Percentiles rank a stretch among this genome's conserved stretches.
Conservation (phyloP, 805 yeast genomes). For the Starmerella asiatica region DNA sequence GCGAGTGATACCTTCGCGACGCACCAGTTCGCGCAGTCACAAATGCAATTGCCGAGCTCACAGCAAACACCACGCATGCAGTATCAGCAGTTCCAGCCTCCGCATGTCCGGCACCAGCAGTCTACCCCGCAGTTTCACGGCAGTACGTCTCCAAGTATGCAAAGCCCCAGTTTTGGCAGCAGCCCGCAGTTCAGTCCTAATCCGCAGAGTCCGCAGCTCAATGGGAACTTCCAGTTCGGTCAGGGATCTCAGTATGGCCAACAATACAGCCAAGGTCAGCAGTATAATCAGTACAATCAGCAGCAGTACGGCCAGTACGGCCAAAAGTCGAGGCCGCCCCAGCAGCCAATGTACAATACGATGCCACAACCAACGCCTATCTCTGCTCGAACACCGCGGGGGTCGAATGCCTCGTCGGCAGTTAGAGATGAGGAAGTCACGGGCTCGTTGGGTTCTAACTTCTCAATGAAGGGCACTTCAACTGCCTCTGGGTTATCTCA, state of each 20-base stretch:
- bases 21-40: not conserved
- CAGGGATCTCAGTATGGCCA: not conserved
- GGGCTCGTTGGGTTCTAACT: constrained; percentile 10
- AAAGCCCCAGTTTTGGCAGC: not conserved
- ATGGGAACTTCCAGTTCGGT: not conserved
- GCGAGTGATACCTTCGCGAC: not conserved
- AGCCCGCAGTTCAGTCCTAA: not conserved
- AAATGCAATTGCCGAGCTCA: too few species aligned
- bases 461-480: constrained; percentile 3
- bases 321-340: too few species aligned
- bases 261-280: not conserved
- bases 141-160: not conserved
- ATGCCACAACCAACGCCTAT: not conserved
- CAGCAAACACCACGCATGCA: too few species aligned
- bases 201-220: not conserved
- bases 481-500: constrained; percentile 11
- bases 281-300: not conserved
- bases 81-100: not conserved
- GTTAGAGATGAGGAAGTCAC: constrained; percentile 8
- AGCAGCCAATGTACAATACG: too few species aligned
- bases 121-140: not conserved
- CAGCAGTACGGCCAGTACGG: too few species aligned
- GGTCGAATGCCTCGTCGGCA: not conserved
- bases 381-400: not conserved
- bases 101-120: not conserved